Percentiles rank a stretch among this genome's conserved stretches.
These are phyloP conservation scores for Cornus kousa DNA, from an alignment of 148 eudicot genomes.

Conservation along the genomic window DNA sequence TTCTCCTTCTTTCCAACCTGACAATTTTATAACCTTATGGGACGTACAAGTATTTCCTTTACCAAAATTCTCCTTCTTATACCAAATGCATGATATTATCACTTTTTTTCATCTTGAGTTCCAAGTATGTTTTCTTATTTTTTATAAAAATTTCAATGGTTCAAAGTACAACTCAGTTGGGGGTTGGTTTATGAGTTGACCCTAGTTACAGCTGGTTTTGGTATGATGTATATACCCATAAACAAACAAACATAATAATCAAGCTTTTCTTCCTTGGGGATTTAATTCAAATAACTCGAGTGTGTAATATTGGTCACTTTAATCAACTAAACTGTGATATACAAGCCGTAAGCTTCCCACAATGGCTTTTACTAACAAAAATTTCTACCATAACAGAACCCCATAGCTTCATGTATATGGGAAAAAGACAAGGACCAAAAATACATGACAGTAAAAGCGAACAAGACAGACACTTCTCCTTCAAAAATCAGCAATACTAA, in stretches of 20 bases:
- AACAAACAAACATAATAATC: neutral
- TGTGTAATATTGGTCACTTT: neutral
- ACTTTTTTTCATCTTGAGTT: neutral
- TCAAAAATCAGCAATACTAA: neutral
- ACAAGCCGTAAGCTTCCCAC: neutral
- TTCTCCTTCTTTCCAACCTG: neutral
- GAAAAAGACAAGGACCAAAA: neutral
- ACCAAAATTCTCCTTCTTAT: neutral
- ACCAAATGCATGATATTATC: neutral
- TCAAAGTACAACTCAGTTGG: neutral
- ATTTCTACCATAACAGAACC: neutral
- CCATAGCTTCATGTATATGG: neutral
- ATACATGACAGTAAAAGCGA: neutral
- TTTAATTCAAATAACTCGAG: neutral
- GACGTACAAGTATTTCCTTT: neutral
- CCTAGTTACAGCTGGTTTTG: neutral
- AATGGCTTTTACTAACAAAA: too few species aligned
- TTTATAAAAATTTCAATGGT: neutral
- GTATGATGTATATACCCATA: too few species aligned
- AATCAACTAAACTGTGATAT: neutral
- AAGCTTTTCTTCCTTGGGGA: too few species aligned
- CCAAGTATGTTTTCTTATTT: neutral
- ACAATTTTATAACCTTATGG: neutral
- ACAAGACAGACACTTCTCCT: neutral
- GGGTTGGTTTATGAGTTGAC: neutral